phyloP scores from a whole-genome alignment of 2,329 filamentous ascomycete genomes.

The Penicillium brasilianum region DNA sequence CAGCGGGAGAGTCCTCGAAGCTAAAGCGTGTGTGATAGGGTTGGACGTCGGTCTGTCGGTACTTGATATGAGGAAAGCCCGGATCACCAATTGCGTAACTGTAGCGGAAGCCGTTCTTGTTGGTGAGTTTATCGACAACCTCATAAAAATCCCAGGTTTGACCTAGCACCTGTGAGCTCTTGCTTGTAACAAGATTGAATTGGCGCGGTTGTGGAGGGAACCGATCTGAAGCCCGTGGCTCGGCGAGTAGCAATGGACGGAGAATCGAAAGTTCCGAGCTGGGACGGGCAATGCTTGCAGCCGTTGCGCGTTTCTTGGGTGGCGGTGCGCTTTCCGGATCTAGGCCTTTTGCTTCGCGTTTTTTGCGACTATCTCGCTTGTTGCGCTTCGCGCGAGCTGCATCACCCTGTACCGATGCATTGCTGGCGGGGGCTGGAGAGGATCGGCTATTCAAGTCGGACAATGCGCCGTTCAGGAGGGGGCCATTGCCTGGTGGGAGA shows the following conservation, averaged over 20 bases:
- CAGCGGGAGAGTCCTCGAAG: slow-evolving; percentile 87
- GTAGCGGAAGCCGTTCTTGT: slow-evolving; percentile 80
- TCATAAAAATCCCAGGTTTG: slow-evolving; percentile 51
- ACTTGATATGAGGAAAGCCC: slow-evolving; percentile 85
- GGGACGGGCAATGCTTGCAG: slow-evolving; percentile 40
- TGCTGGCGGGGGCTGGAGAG: slow-evolving; percentile 41
- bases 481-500: slow-evolving; percentile 35
- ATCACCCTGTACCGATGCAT: slow-evolving; percentile 38
- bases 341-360: slow-evolving; percentile 49
- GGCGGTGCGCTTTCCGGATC: slow-evolving; percentile 42
- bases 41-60: slow-evolving; percentile 82
- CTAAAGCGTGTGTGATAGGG: slow-evolving; percentile 85
- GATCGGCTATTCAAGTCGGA: slow-evolving; percentile 39
- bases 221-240: slow-evolving; percentile 45
- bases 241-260: slow-evolving; percentile 46
- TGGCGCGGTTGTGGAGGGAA: slow-evolving; percentile 48
- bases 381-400: slow-evolving; percentile 44
- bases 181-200: slow-evolving; percentile 44
- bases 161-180: slow-evolving; percentile 41
- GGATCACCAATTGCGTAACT: slow-evolving; percentile 90
- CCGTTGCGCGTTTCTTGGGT: slow-evolving; percentile 43
- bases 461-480: slow-evolving; percentile 36
- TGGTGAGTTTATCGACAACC: slow-evolving; percentile 59
- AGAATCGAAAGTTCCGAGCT: slow-evolving; percentile 47
- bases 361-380: slow-evolving; percentile 52